A percentile compares a stretch with the other conserved stretches of the same genome.
These are phyloP conservation scores for Leucosporidium scottii DNA, from an alignment of 768 basidiomycete species.

Conservation along the genomic window DNA sequence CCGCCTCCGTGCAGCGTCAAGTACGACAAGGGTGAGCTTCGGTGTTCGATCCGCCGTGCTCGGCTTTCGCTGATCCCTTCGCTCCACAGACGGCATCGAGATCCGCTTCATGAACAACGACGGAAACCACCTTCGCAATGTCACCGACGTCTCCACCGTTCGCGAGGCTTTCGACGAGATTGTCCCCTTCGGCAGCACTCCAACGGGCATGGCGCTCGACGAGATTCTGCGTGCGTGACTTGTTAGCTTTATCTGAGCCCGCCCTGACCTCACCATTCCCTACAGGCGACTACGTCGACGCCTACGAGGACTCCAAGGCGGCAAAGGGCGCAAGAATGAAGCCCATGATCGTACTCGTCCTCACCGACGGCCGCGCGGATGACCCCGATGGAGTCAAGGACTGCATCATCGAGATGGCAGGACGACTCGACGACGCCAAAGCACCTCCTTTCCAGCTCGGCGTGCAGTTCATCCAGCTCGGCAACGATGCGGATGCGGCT, in stretches of 20 bases:
- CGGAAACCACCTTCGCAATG: conserved; percentile 3
- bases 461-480: conserved; percentile 34
- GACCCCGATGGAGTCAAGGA: conserved; percentile 28
- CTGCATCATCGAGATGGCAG: conserved; percentile 28
- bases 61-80: background rate
- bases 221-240: background rate
- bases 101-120: conserved; percentile 27
- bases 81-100: conserved; percentile 12
- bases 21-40: conserved; percentile 18
- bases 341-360: conserved; percentile 29
- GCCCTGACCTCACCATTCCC: too few species aligned
- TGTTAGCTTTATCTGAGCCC: too few species aligned
- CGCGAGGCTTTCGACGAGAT: conserved; percentile 21
- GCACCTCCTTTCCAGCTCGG: conserved; percentile 34
- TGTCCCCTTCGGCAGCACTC: conserved; percentile 15
- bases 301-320: conserved; percentile 23
- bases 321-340: conserved; percentile 16
- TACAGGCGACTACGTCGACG: conserved; percentile 22
- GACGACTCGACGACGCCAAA: conserved; percentile 30
- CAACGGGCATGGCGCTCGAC: background rate
- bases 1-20: background rate
- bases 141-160: background rate
- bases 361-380: conserved; percentile 33
- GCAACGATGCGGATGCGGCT: conserved; percentile 27
- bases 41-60: too few species aligned